Base-by-base conservation (phyloP, 352 stramenopile genomes). In the Phytophthora tubulina region DNA sequence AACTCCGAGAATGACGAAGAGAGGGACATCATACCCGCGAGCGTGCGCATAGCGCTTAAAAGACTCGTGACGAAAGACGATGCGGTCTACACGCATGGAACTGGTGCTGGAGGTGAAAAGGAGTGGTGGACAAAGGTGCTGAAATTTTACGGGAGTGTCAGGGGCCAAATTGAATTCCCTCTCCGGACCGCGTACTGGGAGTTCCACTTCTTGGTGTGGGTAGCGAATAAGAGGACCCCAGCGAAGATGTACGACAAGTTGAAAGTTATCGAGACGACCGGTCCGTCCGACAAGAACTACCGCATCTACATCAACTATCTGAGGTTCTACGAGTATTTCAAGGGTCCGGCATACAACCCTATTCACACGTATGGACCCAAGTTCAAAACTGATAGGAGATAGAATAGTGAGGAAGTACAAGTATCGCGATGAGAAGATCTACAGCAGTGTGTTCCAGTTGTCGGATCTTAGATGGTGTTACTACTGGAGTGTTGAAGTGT, bases 291-390 rank as follows among this genome's bases (percentile, higher is more conserved):
- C 64, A 72, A 67, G 39, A 67, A 66, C 31, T 72, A 72, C 21
- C 55, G 55, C n/a, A 53, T 55, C 30, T 72, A 64, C 59, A 21
- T 44, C 59, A 54, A 73, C 3, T 73, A 64, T 42, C 3, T 70
- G 6, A 27, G 59, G 11, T 54, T 57, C 30, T 73, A 73, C 38
- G 66, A 73, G 38, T 6, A 21, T 15, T 45, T 64, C 13, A 45
- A 60, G 6, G 66, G 66, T 2, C 50, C 67, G 38, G 44, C 67
- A 31, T 49, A 70, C 33, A 56, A 64, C 32, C 66, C 66, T 9
- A 4, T 62, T 9, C 6, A 51, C 14, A 6, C 30, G 8, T 50
- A 60, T 44, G 59, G 52, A 6, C 67, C 67, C 14, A 65, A 56
- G 31, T 21, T 70, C 17, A 61, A 59, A 31, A 17, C 32, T 6